Conservation (phyloP, 176 grass and related monocot genomes). For the Avena atlantica region DNA sequence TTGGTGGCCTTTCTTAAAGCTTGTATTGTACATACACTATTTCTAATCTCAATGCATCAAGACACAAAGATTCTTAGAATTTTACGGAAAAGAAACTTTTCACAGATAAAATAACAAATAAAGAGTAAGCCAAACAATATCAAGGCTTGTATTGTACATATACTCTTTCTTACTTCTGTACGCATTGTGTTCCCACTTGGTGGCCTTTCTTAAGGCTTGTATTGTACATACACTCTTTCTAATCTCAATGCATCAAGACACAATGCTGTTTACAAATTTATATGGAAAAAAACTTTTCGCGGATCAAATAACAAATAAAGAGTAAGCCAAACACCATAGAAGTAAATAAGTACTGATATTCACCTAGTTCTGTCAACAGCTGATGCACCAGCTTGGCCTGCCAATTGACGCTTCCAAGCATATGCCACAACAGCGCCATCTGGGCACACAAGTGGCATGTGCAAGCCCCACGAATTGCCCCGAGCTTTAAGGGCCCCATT, state of each 20-base stretch:
- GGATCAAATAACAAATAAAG: neutral
- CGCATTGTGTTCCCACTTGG: neutral
- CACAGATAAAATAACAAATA: neutral
- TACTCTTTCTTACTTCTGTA: neutral
- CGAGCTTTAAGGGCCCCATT: conserved; percentile 79
- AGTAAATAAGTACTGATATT: conserved; percentile 17
- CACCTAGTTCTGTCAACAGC: conserved; percentile 99
- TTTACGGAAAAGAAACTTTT: neutral
- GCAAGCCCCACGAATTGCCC: conserved; percentile 97
- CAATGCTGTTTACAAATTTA: neutral
- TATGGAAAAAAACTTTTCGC: neutral
- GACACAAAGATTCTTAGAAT: neutral
- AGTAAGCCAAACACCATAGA: conserved; percentile 38
- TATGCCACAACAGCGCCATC: conserved; percentile 99
- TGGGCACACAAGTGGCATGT: conserved; percentile 99
- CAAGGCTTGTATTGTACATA: no score
- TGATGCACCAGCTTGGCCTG: conserved; percentile 97
- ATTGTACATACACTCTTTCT: neutral
- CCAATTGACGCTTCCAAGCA: conserved; percentile 99
- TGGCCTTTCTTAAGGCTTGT: conserved; percentile 1
- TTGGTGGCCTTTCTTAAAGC: neutral
- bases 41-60: conserved; percentile 6
- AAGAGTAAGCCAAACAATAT: neutral
- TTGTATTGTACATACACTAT: neutral
- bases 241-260: neutral